Base-by-base conservation (phyloP, 208 protist genomes). In the Angomonas deanei region DNA sequence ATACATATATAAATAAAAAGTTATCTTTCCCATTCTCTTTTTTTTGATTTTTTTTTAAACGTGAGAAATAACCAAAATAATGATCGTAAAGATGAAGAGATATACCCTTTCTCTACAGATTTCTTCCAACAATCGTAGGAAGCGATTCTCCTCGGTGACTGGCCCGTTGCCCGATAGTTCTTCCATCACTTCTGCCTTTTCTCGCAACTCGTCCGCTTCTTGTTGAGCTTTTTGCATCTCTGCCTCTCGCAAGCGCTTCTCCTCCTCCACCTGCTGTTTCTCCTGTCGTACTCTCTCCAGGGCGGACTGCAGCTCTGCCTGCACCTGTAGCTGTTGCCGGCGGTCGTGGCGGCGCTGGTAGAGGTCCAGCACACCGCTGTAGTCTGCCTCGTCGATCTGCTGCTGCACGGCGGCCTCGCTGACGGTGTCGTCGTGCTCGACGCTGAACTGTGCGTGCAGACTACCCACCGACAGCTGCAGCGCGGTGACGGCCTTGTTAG, bases 41-140 rank as follows among this genome's bases (percentile, higher is more conserved):
- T 13, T 90, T 78, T 17, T 73, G 34, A 94, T 88, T 54, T 86
- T 70, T 62, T 88, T 76, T 28, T 84, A 84, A 3, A 94, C 52
- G 66, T 94, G 77, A 2, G 90, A 79, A 27, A 94, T 73, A 30
- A 94, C 75, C 10, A 67, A 74, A 60, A 83, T 90, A 17, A 70
- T 68, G 60, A 50, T 26, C 4, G 42, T 10, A 70, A 54, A 32
- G 54, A 60, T 19, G 47, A 46, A 3, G 4, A 24, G 8, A 38
- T 59, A 5, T 56, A 31, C 21, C 11, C 13, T 33, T 42, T 33
- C 5, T 1, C 28, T 59, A n/a, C 6, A n/a, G 21, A 34, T 56
- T 56, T 19, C 31, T 56, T 19, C 15, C 31, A 36, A n/a, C 31
- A 28, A 32, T 34, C 21, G 11, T 34, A 28, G 34, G 19, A 64